Conservation (phyloP, 768 basidiomycete genomes). For the Dacryopinax spathularia region DNA sequence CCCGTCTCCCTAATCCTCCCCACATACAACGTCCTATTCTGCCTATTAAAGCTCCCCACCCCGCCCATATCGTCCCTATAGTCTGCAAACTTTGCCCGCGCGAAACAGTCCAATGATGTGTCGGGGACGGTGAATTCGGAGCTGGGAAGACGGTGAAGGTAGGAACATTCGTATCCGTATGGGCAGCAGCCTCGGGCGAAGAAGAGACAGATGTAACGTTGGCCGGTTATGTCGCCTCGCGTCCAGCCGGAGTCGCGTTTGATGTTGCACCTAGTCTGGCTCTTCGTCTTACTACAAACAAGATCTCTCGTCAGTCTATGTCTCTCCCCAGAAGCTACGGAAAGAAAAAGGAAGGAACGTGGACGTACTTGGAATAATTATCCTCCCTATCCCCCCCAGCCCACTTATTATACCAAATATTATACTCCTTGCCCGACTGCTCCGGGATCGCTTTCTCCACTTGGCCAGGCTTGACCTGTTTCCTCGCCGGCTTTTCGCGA, state of each 20-base stretch:
- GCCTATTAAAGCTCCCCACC: constrained; percentile 87
- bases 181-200: constrained; percentile 95
- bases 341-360: background rate
- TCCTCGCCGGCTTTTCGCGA: constrained; percentile 60
- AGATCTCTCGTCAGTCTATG: constrained; percentile 4
- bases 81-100: constrained; percentile 89
- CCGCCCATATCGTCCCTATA: constrained; percentile 99
- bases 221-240: constrained; percentile 83
- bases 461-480: constrained; percentile 82
- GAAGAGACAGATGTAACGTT: constrained; percentile 88
- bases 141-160: constrained; percentile 77
- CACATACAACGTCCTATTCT: constrained; percentile 89
- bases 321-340: background rate
- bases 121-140: constrained; percentile 59
- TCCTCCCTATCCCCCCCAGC: constrained; percentile 99
- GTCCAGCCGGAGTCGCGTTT: constrained; percentile 83
- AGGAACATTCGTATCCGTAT: constrained; percentile 96
- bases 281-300: constrained; percentile 66
- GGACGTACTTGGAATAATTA: constrained; percentile 75
- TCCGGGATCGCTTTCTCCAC: constrained; percentile 77
- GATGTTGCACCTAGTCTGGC: constrained; percentile 82
- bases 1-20: constrained; percentile 89
- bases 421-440: constrained; percentile 93
- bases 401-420: constrained; percentile 92
- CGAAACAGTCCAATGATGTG: constrained; percentile 91